Evolutionary conservation across 2,329 filamentous ascomycete genomes (phyloP).

Genomic region (Lasiodiplodia theobromae): DNA sequence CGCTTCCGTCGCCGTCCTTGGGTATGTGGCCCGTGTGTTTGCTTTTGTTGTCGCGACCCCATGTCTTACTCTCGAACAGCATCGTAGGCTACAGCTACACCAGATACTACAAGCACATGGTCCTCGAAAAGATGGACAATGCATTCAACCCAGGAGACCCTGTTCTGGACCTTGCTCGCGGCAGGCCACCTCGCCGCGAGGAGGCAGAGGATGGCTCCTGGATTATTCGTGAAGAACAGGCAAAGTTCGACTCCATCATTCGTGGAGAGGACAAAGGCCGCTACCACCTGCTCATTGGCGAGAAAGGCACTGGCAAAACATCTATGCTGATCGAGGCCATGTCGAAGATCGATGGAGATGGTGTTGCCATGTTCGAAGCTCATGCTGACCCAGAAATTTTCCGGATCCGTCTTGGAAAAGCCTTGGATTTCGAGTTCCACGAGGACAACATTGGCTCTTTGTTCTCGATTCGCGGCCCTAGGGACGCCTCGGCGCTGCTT

Average conservation of each 20-base stretch:
- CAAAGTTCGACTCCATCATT: slow-evolving; percentile 82
- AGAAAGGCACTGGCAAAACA: slow-evolving; percentile 96
- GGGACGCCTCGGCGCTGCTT: slow-evolving; percentile 88
- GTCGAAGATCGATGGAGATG: slow-evolving; percentile 87
- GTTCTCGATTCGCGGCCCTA: slow-evolving; percentile 90
- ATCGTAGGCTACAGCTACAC: slow-evolving; percentile 56
- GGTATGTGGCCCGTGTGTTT: slow-evolving; percentile 35
- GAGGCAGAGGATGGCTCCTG: slow-evolving; percentile 68
- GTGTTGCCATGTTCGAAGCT: slow-evolving; percentile 93
- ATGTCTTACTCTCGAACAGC: slow-evolving; percentile 15
- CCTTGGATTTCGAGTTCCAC: slow-evolving; percentile 94
- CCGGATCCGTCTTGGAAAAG: slow-evolving; percentile 88
- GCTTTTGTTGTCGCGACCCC: background rate
- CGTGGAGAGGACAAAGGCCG: slow-evolving; percentile 75
- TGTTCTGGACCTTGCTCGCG: slow-evolving; percentile 71
- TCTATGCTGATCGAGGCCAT: slow-evolving; percentile 97
- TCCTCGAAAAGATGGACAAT: slow-evolving; percentile 89
- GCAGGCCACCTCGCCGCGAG: slow-evolving; percentile 38
- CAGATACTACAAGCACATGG: slow-evolving; percentile 80
- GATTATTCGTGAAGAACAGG: slow-evolving; percentile 85
- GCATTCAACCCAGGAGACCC: slow-evolving; percentile 94
- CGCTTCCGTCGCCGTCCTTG: slow-evolving; percentile 58
- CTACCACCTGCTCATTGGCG: slow-evolving; percentile 90
- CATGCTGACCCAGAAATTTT: slow-evolving; percentile 96
- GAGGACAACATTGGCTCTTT: slow-evolving; percentile 98